Evolutionary conservation across 805 yeast species (phyloP).

Genomic region (Yamadazyma olivae): DNA sequence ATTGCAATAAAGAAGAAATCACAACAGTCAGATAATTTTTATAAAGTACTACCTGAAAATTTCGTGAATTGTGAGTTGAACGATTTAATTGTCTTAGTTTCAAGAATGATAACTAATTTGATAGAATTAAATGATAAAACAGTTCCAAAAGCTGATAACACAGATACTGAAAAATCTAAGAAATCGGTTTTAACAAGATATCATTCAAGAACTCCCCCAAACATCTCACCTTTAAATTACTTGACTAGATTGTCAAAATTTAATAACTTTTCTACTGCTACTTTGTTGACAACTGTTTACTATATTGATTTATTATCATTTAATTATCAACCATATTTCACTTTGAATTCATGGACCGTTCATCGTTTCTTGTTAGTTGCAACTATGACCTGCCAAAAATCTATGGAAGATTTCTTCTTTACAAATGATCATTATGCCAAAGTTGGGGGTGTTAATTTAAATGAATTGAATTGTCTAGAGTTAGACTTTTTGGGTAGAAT

Average conservation of each 20-base stretch:
- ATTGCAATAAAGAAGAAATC: conserved; percentile 1
- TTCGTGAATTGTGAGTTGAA: conserved; percentile 28
- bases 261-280: conserved; percentile 81
- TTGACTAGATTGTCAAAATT: conserved; percentile 74
- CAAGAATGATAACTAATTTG: conserved; percentile 77
- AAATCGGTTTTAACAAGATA: conserved; percentile 66
- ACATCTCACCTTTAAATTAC: conserved; percentile 76
- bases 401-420: conserved; percentile 90
- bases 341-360: conserved; percentile 86
- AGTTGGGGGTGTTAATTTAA: conserved; percentile 88
- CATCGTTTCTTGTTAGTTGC: conserved; percentile 90
- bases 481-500: conserved; percentile 82
- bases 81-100: conserved; percentile 66
- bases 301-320: conserved; percentile 83
- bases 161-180: not conserved
- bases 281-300: conserved; percentile 78
- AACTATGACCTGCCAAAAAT: conserved; percentile 86
- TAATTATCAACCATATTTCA: conserved; percentile 71
- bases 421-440: conserved; percentile 92
- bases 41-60: conserved; percentile 3
- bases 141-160: conserved; percentile 31
- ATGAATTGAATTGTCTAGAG: conserved; percentile 83
- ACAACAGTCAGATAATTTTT: not conserved
- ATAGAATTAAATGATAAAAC: conserved; percentile 68
- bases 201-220: conserved; percentile 92